phyloP scores from a whole-genome alignment of 768 basidiomycete species.

The Suillus subalutaceus region DNA sequence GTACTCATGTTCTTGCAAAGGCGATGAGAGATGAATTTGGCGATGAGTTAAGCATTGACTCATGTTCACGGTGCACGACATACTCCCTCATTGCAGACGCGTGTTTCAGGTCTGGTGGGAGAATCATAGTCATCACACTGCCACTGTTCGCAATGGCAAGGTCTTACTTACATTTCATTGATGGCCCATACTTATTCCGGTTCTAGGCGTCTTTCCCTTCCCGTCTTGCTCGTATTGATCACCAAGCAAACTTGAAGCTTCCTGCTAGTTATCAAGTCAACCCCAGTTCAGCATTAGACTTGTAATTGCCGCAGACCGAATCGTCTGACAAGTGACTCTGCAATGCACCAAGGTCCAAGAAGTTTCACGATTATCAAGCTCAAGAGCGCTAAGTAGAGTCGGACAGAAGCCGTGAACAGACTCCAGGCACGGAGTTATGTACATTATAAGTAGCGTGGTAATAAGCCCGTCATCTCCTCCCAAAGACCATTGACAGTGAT shows the following conservation, averaged over 20 bases:
- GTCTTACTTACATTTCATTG: no score
- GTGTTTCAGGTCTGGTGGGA: not conserved
- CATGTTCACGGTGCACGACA: not conserved
- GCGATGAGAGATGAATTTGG: not conserved
- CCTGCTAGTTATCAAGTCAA: not conserved
- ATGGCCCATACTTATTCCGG: no score
- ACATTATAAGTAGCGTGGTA: no score
- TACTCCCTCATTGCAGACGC: not conserved
- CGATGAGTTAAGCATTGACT: not conserved
- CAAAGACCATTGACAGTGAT: no score
- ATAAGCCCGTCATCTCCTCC: no score
- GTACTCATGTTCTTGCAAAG: not conserved
- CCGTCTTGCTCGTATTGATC: not conserved
- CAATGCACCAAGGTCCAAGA: no score
- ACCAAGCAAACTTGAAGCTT: not conserved
- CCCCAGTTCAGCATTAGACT: not conserved
- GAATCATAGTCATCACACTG: not conserved
- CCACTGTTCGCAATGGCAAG: not conserved
- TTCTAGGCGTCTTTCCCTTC: not conserved
- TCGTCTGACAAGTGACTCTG: not conserved
- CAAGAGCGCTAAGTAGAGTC: no score
- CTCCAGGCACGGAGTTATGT: no score
- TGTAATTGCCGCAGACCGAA: not conserved
- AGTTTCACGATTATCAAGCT: no score
- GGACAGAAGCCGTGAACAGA: no score